Percentiles rank a stretch among this genome's conserved stretches.
Evolutionary conservation across 2,329 filamentous ascomycete genomes (phyloP).

Genomic region (Ophiostoma sp.): DNA sequence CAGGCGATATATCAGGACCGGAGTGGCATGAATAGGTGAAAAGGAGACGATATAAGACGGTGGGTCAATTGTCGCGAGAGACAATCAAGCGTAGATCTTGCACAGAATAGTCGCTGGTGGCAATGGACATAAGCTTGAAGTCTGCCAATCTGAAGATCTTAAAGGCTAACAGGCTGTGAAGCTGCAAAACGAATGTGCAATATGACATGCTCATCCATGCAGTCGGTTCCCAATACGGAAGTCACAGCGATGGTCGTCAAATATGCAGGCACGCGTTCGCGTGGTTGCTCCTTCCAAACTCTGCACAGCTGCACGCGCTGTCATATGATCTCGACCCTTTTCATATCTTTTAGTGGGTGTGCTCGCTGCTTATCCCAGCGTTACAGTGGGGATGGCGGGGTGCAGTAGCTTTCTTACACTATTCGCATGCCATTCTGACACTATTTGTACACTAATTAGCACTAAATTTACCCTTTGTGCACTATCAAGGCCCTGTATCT

Average conservation of each 20-base stretch:
- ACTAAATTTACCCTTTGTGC: background rate
- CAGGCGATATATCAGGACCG: background rate
- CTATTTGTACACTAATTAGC: background rate
- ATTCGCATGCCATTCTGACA: background rate
- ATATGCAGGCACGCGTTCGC: background rate
- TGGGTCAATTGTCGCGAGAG: background rate
- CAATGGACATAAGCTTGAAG: background rate
- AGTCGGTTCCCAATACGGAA: constrained; percentile 5
- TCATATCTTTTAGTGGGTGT: background rate
- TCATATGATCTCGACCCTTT: background rate
- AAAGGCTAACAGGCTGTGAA: background rate
- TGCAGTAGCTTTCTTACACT: constrained; percentile 7
- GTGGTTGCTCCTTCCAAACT: background rate
- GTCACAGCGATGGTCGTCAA: background rate
- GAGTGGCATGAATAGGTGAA: background rate
- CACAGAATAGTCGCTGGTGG: background rate
- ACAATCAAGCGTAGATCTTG: background rate
- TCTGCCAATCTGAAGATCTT: background rate
- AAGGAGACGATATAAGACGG: background rate
- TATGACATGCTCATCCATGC: background rate
- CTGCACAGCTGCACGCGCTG: background rate
- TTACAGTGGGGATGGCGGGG: constrained; percentile 7
- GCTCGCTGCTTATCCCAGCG: background rate
- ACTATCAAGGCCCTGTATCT: constrained; percentile 8
- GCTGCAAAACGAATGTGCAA: background rate